Conservation (phyloP, 1,284 basidiomycete species). For the Puccinia triticina region DNA sequence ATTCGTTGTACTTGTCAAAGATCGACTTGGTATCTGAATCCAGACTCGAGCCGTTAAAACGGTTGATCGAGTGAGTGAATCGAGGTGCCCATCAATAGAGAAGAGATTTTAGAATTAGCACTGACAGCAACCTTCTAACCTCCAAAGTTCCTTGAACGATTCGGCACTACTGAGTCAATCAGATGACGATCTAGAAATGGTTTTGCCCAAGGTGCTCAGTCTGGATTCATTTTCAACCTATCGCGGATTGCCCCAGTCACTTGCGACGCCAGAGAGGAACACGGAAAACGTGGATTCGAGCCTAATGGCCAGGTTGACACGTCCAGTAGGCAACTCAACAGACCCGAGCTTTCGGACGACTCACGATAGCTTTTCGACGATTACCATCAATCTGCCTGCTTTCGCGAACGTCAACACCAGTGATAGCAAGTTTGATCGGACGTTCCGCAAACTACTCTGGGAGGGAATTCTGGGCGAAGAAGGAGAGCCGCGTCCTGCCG, state of each 20-base stretch:
- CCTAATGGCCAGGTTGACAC: conserved; percentile 1
- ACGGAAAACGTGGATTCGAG: not conserved
- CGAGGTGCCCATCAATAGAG: not conserved
- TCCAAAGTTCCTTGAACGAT: conserved; percentile 25
- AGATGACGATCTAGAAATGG: conserved; percentile 14
- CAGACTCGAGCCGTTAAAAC: conserved; percentile 17
- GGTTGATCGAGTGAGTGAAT: conserved; percentile 27
- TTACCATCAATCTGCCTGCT: conserved; percentile 44
- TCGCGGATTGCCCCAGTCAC: not conserved
- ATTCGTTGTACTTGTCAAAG: conserved; percentile 45
- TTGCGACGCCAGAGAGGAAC: not conserved
- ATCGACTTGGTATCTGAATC: conserved; percentile 31
- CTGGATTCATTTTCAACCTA: conserved; percentile 44
- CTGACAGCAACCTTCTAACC: not conserved
- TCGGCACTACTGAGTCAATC: conserved; percentile 36
- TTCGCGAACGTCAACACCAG: conserved; percentile 7
- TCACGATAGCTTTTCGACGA: conserved; percentile 36
- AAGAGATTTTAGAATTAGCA: not conserved
- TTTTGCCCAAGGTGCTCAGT: conserved; percentile 31
- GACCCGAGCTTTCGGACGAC: conserved; percentile 4
- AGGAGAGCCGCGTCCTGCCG: not conserved
- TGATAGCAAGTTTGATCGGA: conserved; percentile 40
- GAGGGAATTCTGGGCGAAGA: conserved; percentile 41
- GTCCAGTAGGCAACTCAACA: conserved; percentile 13
- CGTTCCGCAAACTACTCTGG: conserved; percentile 44